Conservation (phyloP, 768 basidiomycete genomes). For the Tylopilus vinaceipallidus region DNA sequence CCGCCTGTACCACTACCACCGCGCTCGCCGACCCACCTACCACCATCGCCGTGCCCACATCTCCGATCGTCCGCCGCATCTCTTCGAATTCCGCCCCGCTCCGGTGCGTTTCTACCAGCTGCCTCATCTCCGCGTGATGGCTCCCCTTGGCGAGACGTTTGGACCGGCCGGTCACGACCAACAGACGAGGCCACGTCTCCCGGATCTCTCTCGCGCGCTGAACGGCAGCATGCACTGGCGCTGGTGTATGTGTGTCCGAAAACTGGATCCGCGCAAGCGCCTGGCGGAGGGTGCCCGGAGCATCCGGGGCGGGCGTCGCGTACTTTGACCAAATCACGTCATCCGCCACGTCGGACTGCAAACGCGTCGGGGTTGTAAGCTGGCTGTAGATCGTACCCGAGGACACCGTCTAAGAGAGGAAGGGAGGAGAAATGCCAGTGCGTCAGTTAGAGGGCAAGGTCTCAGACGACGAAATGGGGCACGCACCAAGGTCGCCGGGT, state of each 20-base stretch:
- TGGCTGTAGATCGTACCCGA: no score
- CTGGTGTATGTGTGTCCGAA: conserved; percentile 49
- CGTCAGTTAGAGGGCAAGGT: no score
- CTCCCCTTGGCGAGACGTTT: conserved; percentile 69
- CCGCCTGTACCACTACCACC: conserved; percentile 68
- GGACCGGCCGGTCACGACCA: conserved; percentile 74
- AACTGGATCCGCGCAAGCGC: conserved; percentile 65
- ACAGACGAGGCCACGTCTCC: conserved; percentile 39
- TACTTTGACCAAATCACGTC: conserved; percentile 71
- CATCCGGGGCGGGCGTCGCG: conserved; percentile 30
- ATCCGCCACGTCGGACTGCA: conserved; percentile 86
- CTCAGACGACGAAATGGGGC: no score
- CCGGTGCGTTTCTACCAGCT: conserved; percentile 44
- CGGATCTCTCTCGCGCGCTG: conserved; percentile 35
- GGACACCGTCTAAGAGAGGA: no score
- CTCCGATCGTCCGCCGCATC: conserved; percentile 81
- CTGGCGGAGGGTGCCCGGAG: conserved; percentile 15
- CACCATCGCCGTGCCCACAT: conserved; percentile 81
- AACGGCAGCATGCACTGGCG: conserved; percentile 58
- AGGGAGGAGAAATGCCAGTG: no score
- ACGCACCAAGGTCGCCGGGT: no score
- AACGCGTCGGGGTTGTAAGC: conserved; percentile 56
- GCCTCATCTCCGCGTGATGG: conserved; percentile 66
- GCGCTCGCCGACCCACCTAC: conserved; percentile 52
- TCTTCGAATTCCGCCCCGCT: conserved; percentile 10